phyloP scores from a whole-genome alignment of 768 basidiomycete genomes.

The Suillus tomentosus region DNA sequence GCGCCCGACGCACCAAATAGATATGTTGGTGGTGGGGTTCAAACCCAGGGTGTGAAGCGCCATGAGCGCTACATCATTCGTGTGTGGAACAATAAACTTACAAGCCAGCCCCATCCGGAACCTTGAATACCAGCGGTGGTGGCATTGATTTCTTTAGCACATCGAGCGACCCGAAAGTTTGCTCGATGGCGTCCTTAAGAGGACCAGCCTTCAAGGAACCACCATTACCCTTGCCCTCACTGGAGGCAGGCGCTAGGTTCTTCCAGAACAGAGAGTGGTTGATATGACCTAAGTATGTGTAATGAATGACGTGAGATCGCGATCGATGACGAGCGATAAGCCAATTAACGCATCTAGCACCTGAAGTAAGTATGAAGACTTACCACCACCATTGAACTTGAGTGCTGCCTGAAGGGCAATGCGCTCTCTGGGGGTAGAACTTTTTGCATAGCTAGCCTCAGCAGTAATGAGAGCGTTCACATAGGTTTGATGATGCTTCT shows the following conservation, averaged over 20 bases:
- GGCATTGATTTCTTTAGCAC: constrained; percentile 77
- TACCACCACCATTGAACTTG: constrained; percentile 96
- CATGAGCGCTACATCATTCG: constrained; percentile 6
- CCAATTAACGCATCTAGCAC: neutral
- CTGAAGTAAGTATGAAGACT: constrained; percentile 25
- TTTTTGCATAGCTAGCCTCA: constrained; percentile 71
- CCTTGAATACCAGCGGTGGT: constrained; percentile 88
- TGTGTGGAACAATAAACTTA: constrained; percentile 41
- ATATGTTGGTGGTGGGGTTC: constrained; percentile 63
- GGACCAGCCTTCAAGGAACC: constrained; percentile 62
- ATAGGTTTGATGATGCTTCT: constrained; percentile 94
- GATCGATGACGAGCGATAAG: constrained; percentile 19
- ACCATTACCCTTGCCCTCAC: constrained; percentile 57
- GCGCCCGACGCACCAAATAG: no score
- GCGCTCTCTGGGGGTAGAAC: constrained; percentile 70
- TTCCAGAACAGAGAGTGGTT: constrained; percentile 97
- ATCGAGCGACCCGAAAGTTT: constrained; percentile 71
- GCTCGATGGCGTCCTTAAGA: constrained; percentile 64
- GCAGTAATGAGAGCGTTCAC: constrained; percentile 91
- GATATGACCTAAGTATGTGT: constrained; percentile 66
- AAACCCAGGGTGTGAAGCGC: constrained; percentile 50
- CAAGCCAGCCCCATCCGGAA: constrained; percentile 96
- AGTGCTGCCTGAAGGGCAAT: constrained; percentile 89
- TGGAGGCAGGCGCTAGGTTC: constrained; percentile 73
- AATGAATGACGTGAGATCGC: constrained; percentile 13